phyloP scores from a whole-genome alignment of 2,329 filamentous ascomycete species.

The Ambrosiella cleistominuta region DNA sequence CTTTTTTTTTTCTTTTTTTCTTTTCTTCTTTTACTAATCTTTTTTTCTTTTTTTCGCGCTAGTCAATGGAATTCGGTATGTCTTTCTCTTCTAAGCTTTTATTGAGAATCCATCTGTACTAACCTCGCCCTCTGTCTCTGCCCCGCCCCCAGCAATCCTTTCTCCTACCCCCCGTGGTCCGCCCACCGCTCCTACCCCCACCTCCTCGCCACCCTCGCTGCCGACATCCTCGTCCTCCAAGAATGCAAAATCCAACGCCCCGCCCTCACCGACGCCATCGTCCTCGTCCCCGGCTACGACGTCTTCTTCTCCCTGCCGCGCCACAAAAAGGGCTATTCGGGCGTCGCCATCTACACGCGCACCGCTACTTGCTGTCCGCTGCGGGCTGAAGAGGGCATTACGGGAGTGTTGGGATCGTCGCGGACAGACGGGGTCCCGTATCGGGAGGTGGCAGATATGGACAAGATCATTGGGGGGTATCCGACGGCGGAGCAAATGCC shows the following conservation, averaged over 20 bases:
- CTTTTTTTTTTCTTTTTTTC: neutral
- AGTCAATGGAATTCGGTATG: conserved; percentile 70
- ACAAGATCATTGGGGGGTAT: conserved; percentile 68
- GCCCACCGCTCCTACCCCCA: conserved; percentile 50
- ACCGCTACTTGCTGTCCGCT: conserved; percentile 72
- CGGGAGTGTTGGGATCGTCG: conserved; percentile 35
- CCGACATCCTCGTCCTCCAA: conserved; percentile 89
- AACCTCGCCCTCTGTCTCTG: conserved; percentile 22
- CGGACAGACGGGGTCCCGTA: no score
- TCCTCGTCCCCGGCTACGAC: conserved; percentile 86
- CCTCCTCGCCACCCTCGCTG: conserved; percentile 88
- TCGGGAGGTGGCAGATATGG: no score
- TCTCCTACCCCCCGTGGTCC: conserved; percentile 70
- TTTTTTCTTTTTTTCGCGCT: conserved; percentile 4
- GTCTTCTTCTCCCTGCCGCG: conserved; percentile 87
- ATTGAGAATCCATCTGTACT: neutral
- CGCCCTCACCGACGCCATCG: conserved; percentile 87
- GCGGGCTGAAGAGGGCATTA: conserved; percentile 82
- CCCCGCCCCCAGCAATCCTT: conserved; percentile 42
- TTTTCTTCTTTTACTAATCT: conserved; percentile 1
- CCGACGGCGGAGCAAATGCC: conserved; percentile 51
- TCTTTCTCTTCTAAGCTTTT: conserved; percentile 2
- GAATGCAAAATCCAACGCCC: conserved; percentile 93
- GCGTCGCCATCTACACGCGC: conserved; percentile 89
- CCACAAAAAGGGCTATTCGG: conserved; percentile 93